Conservation (phyloP, 169 alveolate species). For the Eimeria maxima region DNA sequence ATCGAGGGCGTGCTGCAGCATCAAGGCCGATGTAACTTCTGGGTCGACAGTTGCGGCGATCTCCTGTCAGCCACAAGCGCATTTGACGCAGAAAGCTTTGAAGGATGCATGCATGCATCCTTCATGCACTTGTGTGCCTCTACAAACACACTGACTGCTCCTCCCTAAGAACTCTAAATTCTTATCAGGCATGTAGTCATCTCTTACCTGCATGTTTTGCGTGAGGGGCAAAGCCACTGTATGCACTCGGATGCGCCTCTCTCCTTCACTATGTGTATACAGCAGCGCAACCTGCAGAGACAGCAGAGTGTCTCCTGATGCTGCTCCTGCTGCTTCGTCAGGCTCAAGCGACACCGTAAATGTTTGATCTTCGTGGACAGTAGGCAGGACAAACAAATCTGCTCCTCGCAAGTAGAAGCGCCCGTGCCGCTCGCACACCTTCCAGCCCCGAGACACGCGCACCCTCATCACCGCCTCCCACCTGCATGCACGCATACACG, state of each 20-base stretch:
- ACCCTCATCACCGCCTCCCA: conserved; percentile 99
- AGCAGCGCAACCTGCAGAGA: conserved; percentile 98
- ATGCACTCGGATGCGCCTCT: conserved; percentile 98
- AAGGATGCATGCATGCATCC: background rate
- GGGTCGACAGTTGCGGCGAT: conserved; percentile 79
- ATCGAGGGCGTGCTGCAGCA: conserved; percentile 80
- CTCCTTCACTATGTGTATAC: conserved; percentile 98
- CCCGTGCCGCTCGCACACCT: conserved; percentile 95
- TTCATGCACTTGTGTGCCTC: background rate
- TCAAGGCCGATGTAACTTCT: conserved; percentile 35
- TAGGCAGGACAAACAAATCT: conserved; percentile 95
- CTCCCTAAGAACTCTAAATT: background rate
- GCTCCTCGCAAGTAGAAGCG: conserved; percentile 94
- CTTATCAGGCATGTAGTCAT: background rate
- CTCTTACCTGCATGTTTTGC: conserved; percentile 87
- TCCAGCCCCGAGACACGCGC: conserved; percentile 97
- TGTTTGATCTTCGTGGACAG: conserved; percentile 94
- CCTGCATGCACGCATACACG: conserved; percentile 80
- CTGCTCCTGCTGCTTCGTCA: conserved; percentile 85
- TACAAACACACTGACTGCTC: background rate
- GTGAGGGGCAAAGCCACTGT: conserved; percentile 96
- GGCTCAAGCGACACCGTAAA: conserved; percentile 93
- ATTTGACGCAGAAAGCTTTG: background rate
- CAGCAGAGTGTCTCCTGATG: conserved; percentile 90
- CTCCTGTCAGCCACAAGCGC: conserved; percentile 51